These are phyloP conservation scores for Coix lacrymajobi DNA, from an alignment of 176 grass and related monocot genomes.

Conservation along the genomic window DNA sequence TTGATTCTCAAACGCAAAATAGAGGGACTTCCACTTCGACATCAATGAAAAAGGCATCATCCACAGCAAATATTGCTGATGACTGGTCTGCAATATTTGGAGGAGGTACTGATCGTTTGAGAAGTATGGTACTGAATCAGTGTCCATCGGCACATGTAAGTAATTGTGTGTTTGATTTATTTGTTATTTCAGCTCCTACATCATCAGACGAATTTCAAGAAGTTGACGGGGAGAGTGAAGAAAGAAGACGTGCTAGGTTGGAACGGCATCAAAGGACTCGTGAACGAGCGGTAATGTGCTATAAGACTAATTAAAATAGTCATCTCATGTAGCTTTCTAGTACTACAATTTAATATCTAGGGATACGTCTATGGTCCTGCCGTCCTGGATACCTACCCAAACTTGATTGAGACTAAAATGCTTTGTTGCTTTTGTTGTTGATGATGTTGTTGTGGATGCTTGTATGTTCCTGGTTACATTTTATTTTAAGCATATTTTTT, in stretches of 20 bases:
- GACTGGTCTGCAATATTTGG: slow-evolving; percentile 94
- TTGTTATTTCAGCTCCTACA: slow-evolving; percentile 56
- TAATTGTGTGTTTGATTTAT: slow-evolving; percentile 9
- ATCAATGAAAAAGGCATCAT: slow-evolving; percentile 70
- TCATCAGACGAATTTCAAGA: slow-evolving; percentile 97
- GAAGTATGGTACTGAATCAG: not conserved
- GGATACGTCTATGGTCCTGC: slow-evolving; percentile 2
- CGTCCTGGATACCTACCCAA: not conserved
- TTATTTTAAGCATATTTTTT: not conserved
- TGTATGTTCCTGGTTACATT: not conserved
- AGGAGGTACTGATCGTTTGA: slow-evolving; percentile 54
- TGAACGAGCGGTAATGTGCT: slow-evolving; percentile 66
- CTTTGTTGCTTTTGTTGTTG: not conserved
- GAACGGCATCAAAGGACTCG: slow-evolving; percentile 72
- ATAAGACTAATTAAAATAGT: slow-evolving; percentile 1
- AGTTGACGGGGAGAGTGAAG: slow-evolving; percentile 77
- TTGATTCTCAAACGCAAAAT: slow-evolving; percentile 66
- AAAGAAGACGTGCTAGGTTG: slow-evolving; percentile 87
- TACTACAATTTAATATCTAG: not conserved
- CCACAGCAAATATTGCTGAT: slow-evolving; percentile 80
- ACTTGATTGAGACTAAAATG: not conserved
- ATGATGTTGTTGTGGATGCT: not conserved
- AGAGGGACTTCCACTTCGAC: slow-evolving; percentile 56
- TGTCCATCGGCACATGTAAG: not conserved
- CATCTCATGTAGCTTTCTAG: not conserved